Evolutionary conservation across 306 rosid genomes (phyloP).

Genomic region (Phaseolus lunatus): DNA sequence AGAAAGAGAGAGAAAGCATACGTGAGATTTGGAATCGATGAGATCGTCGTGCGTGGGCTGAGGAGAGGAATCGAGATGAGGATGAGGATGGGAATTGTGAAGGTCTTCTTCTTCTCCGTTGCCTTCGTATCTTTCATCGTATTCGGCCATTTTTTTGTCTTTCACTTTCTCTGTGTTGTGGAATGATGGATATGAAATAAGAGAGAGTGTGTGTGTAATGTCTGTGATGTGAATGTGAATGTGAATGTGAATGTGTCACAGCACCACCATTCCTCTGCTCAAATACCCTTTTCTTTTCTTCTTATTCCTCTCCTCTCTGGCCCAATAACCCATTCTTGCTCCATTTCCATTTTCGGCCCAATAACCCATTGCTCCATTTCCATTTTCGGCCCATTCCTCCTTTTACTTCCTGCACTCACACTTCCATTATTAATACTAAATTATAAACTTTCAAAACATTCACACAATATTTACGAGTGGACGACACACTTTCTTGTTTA

Average conservation of each 20-base stretch:
- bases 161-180: neutral
- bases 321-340: neutral
- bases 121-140: constrained; percentile 78
- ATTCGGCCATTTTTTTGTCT: constrained; percentile 68
- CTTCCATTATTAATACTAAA: too few species aligned
- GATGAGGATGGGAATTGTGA: constrained; percentile 34
- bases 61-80: constrained; percentile 69
- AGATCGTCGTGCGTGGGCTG: constrained; percentile 61
- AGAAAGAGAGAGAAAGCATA: constrained; percentile 29
- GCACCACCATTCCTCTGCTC: neutral
- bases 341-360: too few species aligned
- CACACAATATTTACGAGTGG: too few species aligned
- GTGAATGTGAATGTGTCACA: neutral
- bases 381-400: too few species aligned
- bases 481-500: too few species aligned
- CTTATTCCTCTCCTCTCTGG: neutral
- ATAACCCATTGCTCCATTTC: too few species aligned
- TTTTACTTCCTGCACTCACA: too few species aligned
- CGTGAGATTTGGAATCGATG: constrained; percentile 80
- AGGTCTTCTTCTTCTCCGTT: constrained; percentile 69
- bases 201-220: too few species aligned
- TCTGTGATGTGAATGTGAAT: too few species aligned
- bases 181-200: too few species aligned
- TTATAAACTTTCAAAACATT: too few species aligned
- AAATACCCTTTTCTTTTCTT: neutral